Conservation (phyloP, 257 asterid species). For the Gentiana dahurica region DNA sequence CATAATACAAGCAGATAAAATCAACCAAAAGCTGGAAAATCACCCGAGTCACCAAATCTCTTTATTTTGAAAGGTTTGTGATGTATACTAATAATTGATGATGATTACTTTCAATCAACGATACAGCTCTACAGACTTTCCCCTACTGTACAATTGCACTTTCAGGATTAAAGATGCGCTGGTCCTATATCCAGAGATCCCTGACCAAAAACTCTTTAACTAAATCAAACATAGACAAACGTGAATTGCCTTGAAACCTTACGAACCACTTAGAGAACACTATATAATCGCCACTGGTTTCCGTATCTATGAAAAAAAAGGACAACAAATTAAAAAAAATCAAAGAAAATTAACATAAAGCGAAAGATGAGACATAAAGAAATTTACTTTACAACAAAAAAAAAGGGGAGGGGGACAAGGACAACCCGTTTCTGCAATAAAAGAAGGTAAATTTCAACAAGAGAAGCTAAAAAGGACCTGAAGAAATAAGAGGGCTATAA, state of each 20-base stretch:
- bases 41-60: slow-evolving; percentile 2
- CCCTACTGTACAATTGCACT: too few relatives aligned
- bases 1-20: too few relatives aligned
- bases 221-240: slow-evolving; percentile 26
- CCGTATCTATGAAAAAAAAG: slow-evolving; percentile 44
- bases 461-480: slow-evolving; percentile 1
- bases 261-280: slow-evolving; percentile 79
- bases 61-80: too few relatives aligned
- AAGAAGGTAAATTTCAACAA: neutral
- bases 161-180: too few relatives aligned
- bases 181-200: too few relatives aligned
- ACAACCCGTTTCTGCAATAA: neutral
- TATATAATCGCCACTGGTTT: slow-evolving; percentile 50
- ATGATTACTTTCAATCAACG: too few relatives aligned
- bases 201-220: too few relatives aligned
- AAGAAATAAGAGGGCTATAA: slow-evolving; percentile 55
- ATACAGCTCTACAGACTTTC: too few relatives aligned
- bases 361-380: neutral
- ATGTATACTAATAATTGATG: too few relatives aligned
- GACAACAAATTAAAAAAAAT: slow-evolving; percentile 1
- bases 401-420: too few relatives aligned
- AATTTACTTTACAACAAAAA: neutral
- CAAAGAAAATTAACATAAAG: neutral
- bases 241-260: slow-evolving; percentile 61
- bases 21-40: slow-evolving; percentile 1